Evolutionary conservation across 2,329 filamentous ascomycete species (phyloP), one percentile per base, ranked within the genome.

Genomic region (Arachnopeziza araneosa): DNA sequence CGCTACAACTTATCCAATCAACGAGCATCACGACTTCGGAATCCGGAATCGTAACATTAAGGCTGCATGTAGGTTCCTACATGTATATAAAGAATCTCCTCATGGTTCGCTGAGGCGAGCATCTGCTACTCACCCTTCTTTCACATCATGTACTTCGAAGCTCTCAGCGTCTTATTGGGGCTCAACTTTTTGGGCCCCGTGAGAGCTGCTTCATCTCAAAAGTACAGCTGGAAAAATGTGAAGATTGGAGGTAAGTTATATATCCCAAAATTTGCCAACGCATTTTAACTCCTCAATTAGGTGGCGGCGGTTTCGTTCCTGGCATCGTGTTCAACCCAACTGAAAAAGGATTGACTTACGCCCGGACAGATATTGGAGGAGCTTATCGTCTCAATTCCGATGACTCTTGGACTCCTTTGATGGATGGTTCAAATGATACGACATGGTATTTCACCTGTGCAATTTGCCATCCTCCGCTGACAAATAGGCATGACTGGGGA

Each of bases 361-460:
- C 79, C 32, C 75, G 82, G 52, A 83, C 82, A 6, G 82, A 84
- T 62, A 84, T 84, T 61, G 82, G 82, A n/a, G 81, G 82, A n/a
- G 75, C 82, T 17, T 84, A 84, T 71, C 75, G 78, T 57, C 74
- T 83, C 24, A 83, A 84, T 63, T 56, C 74, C 14, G 81, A 83
- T 68, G 80, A 84, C 64, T 79, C 79, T 1, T 83, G 80, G 81
- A 82, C 78, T 1, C 70, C 80, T 21, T 64, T 84, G 21, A 80
- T 79, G 1, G 82, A 84, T 60, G 61, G 54, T 8, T 60, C 56
- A 22, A 64, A 65, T 54, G 56, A 55, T 21, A 55, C 63, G 0
- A 65, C 62, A 24, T 66, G 65, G 64, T 65, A 44, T 21, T 55
- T 2, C 9, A 4, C 26, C 26, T 30, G 26, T 4, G 5, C 4